These are phyloP conservation scores for Leucosporidium yakuticum DNA, from an alignment of 768 basidiomycete genomes.

Conservation along the genomic window DNA sequence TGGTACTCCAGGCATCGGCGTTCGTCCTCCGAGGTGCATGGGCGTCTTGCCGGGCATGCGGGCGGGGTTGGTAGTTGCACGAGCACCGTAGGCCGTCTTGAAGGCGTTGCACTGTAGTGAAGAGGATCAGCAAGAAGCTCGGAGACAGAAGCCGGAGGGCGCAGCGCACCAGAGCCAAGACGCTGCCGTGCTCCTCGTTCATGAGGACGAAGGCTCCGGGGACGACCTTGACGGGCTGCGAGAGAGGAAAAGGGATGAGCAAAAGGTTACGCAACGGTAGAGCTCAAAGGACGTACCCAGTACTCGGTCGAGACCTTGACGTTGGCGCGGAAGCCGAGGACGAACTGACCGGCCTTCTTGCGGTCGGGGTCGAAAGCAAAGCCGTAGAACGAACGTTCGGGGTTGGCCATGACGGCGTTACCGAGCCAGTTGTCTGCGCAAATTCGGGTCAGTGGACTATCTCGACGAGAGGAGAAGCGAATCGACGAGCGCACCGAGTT, in stretches of 20 bases:
- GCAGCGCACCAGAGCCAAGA: neutral
- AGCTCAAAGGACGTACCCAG: slow-evolving; percentile 63
- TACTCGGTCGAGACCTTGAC: slow-evolving; percentile 81
- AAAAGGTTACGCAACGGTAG: neutral
- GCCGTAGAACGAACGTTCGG: slow-evolving; percentile 89
- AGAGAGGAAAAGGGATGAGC: neutral
- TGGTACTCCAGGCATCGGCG: no score
- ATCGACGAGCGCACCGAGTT: slow-evolving; percentile 65
- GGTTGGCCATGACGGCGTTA: slow-evolving; percentile 86
- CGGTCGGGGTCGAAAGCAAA: slow-evolving; percentile 71
- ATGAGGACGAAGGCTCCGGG: slow-evolving; percentile 40
- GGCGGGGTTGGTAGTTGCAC: neutral
- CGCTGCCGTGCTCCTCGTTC: slow-evolving; percentile 13
- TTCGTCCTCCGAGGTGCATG: no score
- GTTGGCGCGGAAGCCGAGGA: slow-evolving; percentile 85
- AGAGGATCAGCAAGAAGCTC: neutral
- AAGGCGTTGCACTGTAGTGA: slow-evolving; percentile 24
- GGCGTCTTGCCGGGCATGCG: neutral
- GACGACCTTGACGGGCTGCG: slow-evolving; percentile 42
- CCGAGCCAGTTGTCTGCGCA: slow-evolving; percentile 71
- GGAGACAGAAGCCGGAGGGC: neutral
- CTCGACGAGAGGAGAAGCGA: neutral
- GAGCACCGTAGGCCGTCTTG: slow-evolving; percentile 20
- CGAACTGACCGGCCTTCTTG: slow-evolving; percentile 86
- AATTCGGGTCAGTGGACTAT: slow-evolving; percentile 6